Conservation (phyloP, 441 rosid genomes). For the Populus tomentosa region DNA sequence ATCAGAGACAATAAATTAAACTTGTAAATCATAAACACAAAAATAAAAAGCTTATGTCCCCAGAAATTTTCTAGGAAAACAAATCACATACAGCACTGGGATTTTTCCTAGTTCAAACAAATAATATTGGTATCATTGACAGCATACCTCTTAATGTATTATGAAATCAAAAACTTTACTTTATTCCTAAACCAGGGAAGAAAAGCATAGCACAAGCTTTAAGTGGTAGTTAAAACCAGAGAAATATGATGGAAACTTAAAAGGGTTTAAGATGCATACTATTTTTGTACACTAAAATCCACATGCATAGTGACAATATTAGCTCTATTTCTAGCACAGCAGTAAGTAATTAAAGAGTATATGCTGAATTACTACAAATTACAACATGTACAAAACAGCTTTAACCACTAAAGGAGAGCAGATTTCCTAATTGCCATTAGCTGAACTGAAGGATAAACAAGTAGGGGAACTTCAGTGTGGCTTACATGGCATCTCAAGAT, state of each 20-base stretch:
- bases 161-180: not conserved
- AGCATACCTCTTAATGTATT: not conserved
- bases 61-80: not conserved
- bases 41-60: not conserved
- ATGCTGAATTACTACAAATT: not conserved
- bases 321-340: not conserved
- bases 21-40: not conserved
- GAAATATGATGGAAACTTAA: not conserved
- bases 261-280: not conserved
- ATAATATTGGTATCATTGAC: too few relatives aligned
- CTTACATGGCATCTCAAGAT: not conserved
- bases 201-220: not conserved
- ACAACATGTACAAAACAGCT: not conserved
- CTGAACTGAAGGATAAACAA: not conserved
- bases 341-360: not conserved
- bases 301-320: not conserved
- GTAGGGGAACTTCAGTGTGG: not conserved
- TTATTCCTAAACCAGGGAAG: not conserved
- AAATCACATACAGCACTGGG: not conserved
- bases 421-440: not conserved
- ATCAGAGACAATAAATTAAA: constrained; percentile 14
- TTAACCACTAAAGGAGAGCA: not conserved
- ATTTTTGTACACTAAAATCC: not conserved
- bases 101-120: not conserved
- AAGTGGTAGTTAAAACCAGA: not conserved